Evolutionary conservation across 176 grass and related monocot species (phyloP).

Genomic region (Ensete glaucum): DNA sequence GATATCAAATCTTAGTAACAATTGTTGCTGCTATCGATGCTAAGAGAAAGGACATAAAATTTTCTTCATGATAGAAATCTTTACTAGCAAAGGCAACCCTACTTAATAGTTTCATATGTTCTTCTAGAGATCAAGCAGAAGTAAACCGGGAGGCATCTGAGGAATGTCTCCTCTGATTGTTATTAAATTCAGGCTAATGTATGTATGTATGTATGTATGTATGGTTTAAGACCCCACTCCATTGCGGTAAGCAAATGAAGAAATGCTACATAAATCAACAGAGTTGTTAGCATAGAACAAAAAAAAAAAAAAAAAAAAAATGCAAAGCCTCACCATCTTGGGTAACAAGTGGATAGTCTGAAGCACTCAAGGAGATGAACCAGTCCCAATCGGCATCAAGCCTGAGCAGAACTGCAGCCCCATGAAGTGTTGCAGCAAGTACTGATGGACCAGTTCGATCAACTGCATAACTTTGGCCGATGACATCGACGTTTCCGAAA

Average conservation of each 20-base stretch:
- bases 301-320: background rate
- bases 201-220: background rate
- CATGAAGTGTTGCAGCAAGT: constrained; percentile 48
- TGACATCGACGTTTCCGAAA: constrained; percentile 40
- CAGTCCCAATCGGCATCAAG: constrained; percentile 38
- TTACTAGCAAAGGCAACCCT: background rate
- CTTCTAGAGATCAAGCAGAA: background rate
- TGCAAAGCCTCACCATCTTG: constrained; percentile 36
- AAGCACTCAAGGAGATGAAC: constrained; percentile 53
- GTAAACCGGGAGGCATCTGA: background rate
- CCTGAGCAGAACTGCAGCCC: constrained; percentile 47
- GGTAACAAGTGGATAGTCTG: constrained; percentile 56
- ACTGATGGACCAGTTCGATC: constrained; percentile 32
- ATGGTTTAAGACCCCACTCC: background rate
- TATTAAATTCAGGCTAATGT: background rate
- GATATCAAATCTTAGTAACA: background rate
- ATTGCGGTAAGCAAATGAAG: background rate
- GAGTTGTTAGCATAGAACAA: background rate
- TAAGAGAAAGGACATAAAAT: background rate
- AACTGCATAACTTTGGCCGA: constrained; percentile 30
- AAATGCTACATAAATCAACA: no score
- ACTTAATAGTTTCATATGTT: background rate
- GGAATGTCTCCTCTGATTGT: background rate
- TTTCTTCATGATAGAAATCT: background rate
- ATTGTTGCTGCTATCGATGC: background rate